Conservation (phyloP, 768 basidiomycete species). For the Leccinum uliginosum region DNA sequence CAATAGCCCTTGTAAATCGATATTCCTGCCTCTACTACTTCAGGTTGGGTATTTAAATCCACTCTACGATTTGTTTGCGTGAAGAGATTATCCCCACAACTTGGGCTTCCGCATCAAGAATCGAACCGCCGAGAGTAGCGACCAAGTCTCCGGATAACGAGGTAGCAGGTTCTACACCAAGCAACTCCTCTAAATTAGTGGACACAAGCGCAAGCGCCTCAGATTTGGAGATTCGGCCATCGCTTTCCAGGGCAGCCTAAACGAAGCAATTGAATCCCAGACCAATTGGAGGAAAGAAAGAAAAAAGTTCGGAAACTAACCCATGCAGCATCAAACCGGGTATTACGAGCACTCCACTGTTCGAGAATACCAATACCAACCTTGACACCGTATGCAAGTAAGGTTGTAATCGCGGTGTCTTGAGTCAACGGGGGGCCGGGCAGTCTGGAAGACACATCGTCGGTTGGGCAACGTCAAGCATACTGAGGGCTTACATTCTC, state of each 20-base stretch:
- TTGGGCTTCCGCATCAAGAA: constrained; percentile 43
- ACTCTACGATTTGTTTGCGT: constrained; percentile 44
- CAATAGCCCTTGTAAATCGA: not conserved
- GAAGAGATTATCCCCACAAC: constrained; percentile 55
- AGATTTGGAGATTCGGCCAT: constrained; percentile 36
- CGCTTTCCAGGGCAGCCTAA: constrained; percentile 39
- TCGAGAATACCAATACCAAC: constrained; percentile 65
- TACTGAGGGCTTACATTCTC: constrained; percentile 23
- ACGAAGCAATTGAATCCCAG: constrained; percentile 1
- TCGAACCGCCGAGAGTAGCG: constrained; percentile 49
- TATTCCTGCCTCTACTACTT: constrained; percentile 5
- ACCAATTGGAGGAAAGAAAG: constrained; percentile 20
- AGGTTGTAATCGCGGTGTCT: constrained; percentile 52
- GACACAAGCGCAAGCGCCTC: constrained; percentile 52
- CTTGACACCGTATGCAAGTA: constrained; percentile 66
- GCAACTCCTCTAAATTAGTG: constrained; percentile 49
- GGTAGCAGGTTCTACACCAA: constrained; percentile 17
- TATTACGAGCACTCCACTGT: constrained; percentile 70
- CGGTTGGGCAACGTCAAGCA: not conserved
- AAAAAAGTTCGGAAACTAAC: constrained; percentile 36
- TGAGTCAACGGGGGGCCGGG: constrained; percentile 31
- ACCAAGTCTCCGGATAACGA: constrained; percentile 47
- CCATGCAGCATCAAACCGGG: constrained; percentile 81
- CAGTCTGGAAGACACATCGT: constrained; percentile 18
- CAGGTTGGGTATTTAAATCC: constrained; percentile 32